These are phyloP conservation scores for Rhizophagus sp. DNA, from an alignment of 192 early-diverging fungal species.

Conservation along the genomic window DNA sequence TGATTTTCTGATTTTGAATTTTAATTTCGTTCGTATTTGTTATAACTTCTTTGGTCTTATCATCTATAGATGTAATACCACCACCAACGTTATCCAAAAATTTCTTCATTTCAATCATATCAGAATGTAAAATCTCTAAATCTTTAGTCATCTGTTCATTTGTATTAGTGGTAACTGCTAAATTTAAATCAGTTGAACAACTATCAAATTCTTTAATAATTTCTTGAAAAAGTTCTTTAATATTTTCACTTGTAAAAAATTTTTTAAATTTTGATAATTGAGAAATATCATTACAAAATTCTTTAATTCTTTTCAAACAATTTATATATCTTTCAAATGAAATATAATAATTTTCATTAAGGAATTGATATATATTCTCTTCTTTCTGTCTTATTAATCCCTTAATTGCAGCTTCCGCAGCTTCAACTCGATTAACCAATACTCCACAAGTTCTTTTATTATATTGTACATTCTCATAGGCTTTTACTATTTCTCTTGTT, in stretches of 20 bases:
- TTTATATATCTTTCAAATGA: not conserved
- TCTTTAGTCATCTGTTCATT: not conserved
- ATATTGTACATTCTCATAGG: constrained; percentile 24
- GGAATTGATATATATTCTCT: constrained; percentile 5
- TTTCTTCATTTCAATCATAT: not conserved
- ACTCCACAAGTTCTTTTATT: constrained; percentile 25
- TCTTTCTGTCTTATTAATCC: not conserved
- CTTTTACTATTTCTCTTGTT: not conserved
- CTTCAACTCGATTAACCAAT: not conserved
- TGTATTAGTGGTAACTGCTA: not conserved
- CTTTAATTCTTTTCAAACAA: constrained; percentile 4
- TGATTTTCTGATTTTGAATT: not conserved
- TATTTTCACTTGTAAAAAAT: not conserved
- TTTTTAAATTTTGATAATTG: constrained; percentile 7
- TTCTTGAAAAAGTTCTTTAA: not conserved
- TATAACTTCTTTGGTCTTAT: not conserved
- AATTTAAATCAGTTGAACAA: not conserved
- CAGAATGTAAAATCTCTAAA: not conserved
- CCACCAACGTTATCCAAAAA: not conserved
- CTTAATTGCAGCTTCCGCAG: constrained; percentile 11
- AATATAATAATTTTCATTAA: not conserved
- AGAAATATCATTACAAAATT: constrained; percentile 11
- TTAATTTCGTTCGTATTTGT: too few species aligned
- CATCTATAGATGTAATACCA: not conserved
- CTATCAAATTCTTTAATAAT: constrained; percentile 16